These are phyloP conservation scores for Aspergillus cejpii DNA, from an alignment of 2,329 filamentous ascomycete genomes.

Conservation along the genomic window DNA sequence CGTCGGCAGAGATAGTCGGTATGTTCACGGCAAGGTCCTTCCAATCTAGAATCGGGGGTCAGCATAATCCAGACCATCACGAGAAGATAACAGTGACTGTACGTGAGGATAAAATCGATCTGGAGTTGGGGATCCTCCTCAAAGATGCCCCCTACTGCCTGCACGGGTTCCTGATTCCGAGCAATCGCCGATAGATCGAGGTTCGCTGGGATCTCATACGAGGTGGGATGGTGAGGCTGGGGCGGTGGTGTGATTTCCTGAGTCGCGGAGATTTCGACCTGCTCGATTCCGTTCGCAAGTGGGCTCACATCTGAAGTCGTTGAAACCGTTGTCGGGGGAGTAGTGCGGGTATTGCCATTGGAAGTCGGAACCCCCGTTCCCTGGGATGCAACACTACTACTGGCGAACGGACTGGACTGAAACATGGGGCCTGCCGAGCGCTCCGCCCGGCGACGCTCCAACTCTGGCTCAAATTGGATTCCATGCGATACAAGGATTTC, in stretches of 20 bases:
- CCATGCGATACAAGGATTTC: constrained; percentile 54
- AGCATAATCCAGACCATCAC: not conserved
- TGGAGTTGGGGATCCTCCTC: constrained; percentile 43
- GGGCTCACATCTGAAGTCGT: constrained; percentile 26
- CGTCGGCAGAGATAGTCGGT: constrained; percentile 90
- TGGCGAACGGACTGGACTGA: constrained; percentile 39
- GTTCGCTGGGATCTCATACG: constrained; percentile 21
- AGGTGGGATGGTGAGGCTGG: constrained; percentile 18
- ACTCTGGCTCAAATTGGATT: constrained; percentile 50
- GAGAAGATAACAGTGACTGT: constrained; percentile 8
- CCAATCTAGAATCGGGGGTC: constrained; percentile 43
- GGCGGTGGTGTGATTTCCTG: constrained; percentile 21
- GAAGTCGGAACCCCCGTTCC: constrained; percentile 22
- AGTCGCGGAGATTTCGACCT: constrained; percentile 24
- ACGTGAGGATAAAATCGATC: constrained; percentile 45
- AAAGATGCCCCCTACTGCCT: constrained; percentile 36
- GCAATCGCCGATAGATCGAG: constrained; percentile 22
- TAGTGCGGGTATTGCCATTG: constrained; percentile 23
- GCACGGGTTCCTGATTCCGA: constrained; percentile 16
- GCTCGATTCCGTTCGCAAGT: constrained; percentile 21
- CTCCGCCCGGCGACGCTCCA: constrained; percentile 35
- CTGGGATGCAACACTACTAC: constrained; percentile 35
- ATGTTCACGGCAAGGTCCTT: constrained; percentile 45
- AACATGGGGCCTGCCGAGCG: constrained; percentile 20
- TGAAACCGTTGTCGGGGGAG: constrained; percentile 32